phyloP scores from a whole-genome alignment of 2,329 filamentous ascomycete genomes.

The Phaeosphaeria sp. region DNA sequence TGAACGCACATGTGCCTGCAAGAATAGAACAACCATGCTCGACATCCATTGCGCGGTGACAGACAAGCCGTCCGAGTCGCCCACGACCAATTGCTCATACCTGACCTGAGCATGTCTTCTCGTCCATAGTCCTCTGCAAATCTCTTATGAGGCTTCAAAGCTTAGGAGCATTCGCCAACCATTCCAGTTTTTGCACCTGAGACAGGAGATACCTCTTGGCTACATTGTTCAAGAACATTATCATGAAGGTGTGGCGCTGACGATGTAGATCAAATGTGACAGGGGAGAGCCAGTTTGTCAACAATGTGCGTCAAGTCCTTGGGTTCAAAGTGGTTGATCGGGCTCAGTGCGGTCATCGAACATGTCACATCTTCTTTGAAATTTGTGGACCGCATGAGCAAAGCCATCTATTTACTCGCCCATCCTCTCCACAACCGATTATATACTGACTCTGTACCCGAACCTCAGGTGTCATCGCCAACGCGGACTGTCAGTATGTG shows the following conservation, averaged over 20 bases:
- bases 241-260: neutral
- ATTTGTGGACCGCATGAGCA: neutral
- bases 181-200: neutral
- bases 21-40: neutral
- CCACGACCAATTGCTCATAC: too few species aligned
- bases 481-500: slow-evolving; percentile 34
- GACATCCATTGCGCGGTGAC: neutral
- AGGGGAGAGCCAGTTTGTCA: slow-evolving; percentile 31
- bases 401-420: neutral
- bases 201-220: neutral
- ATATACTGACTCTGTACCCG: neutral
- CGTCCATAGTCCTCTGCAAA: too few species aligned
- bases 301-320: slow-evolving; percentile 19
- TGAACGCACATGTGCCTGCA: neutral
- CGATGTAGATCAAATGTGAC: slow-evolving; percentile 35
- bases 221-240: neutral
- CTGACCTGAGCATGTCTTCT: too few species aligned
- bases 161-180: too few species aligned
- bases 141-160: too few species aligned
- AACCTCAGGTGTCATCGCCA: slow-evolving; percentile 15
- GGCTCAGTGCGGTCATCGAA: neutral
- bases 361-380: too few species aligned
- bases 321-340: neutral
- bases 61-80: too few species aligned
- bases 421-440: neutral